A percentile compares a stretch with the other conserved stretches of the same genome.
These are phyloP conservation scores for Annulohypoxylon stygium DNA, from an alignment of 495 filamentous ascomycete genomes.

Conservation along the genomic window DNA sequence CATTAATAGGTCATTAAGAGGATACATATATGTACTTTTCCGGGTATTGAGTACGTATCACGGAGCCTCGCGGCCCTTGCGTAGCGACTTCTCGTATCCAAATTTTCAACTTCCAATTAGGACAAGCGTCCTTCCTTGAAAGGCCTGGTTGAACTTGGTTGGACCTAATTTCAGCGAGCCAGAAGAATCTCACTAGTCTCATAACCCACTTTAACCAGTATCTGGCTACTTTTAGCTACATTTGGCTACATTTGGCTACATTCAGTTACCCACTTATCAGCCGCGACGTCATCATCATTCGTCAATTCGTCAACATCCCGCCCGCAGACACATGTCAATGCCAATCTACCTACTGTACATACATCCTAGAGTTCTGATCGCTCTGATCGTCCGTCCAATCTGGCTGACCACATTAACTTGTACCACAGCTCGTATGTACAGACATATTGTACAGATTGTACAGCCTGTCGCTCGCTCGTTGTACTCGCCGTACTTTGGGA, in stretches of 20 bases:
- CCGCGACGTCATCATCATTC: constrained; percentile 49
- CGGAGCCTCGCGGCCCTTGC: constrained; percentile 28
- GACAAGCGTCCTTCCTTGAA: constrained; percentile 33
- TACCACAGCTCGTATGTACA: constrained; percentile 21
- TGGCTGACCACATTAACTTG: constrained; percentile 32
- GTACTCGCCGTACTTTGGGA: constrained; percentile 1
- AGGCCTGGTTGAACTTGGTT: constrained; percentile 29
- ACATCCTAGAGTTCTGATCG: constrained; percentile 23
- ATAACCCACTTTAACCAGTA: constrained; percentile 32
- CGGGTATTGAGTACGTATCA: background rate
- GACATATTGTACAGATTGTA: background rate
- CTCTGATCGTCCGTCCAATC: constrained; percentile 27
- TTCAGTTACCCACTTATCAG: constrained; percentile 42
- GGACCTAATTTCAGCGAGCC: constrained; percentile 34
- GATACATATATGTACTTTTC: background rate
- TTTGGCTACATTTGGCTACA: constrained; percentile 15
- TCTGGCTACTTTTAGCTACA: constrained; percentile 14
- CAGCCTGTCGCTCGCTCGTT: background rate
- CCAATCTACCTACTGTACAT: constrained; percentile 25
- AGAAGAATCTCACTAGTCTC: constrained; percentile 40
- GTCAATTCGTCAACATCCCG: constrained; percentile 47
- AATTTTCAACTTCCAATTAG: constrained; percentile 45
- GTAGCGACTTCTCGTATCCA: constrained; percentile 45
- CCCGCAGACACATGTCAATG: constrained; percentile 30
- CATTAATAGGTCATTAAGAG: background rate